Conservation (phyloP, 106 monocot species). For the Allium cepa region DNA sequence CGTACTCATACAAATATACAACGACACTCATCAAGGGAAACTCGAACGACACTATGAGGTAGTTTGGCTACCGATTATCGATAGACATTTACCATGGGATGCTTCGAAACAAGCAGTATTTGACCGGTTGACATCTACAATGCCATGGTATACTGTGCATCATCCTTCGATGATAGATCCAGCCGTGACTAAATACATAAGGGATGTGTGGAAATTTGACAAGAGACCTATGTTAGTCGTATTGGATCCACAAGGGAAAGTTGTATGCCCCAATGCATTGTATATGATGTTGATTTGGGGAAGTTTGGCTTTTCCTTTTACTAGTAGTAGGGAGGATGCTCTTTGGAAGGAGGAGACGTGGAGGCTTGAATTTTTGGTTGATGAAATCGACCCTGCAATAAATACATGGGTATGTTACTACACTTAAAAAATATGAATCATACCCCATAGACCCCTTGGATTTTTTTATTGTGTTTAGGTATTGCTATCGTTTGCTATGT, state of each 20-base stretch:
- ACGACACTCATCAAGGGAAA: constrained; percentile 48
- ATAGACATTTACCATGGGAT: constrained; percentile 42
- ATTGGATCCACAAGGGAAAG: constrained; percentile 68
- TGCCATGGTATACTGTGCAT: constrained; percentile 68
- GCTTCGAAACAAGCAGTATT: constrained; percentile 28
- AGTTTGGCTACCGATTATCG: constrained; percentile 67
- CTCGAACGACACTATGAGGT: constrained; percentile 64
- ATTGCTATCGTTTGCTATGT: too few relatives aligned
- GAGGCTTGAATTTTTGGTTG: constrained; percentile 68
- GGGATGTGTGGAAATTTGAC: constrained; percentile 62
- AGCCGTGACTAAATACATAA: constrained; percentile 38
- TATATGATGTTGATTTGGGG: constrained; percentile 97
- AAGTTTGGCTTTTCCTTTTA: constrained; percentile 70
- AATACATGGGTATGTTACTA: constrained; percentile 32
- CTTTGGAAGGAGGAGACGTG: constrained; percentile 83
- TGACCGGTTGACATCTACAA: constrained; percentile 23
- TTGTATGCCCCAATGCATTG: constrained; percentile 64
- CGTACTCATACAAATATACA: constrained; percentile 62
- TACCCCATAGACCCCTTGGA: too few relatives aligned
- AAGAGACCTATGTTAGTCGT: constrained; percentile 73
- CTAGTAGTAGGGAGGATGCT: constrained; percentile 59
- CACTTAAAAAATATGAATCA: too few relatives aligned
- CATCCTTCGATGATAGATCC: constrained; percentile 46
- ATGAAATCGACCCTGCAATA: constrained; percentile 64
- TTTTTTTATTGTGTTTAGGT: too few relatives aligned